Evolutionary conservation across 805 yeast genomes (phyloP).

Genomic region (Yarrowia sp.): DNA sequence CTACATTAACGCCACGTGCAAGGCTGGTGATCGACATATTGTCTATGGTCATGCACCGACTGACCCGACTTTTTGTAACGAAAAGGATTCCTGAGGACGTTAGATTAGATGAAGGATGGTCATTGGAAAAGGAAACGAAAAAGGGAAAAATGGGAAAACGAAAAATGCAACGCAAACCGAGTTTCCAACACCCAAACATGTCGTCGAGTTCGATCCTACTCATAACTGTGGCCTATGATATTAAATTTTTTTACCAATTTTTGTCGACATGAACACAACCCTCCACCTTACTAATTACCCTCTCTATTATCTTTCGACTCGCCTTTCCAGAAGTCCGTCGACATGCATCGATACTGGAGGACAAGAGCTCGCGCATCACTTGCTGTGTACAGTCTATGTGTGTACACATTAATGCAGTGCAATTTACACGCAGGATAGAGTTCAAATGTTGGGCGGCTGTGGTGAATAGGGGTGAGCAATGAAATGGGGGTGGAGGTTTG

Average conservation of each 20-base stretch:
- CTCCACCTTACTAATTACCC: no score
- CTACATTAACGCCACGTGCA: no score
- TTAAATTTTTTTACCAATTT: no score
- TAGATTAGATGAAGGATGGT: constrained; percentile 5
- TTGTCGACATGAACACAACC: no score
- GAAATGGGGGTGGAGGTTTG: no score
- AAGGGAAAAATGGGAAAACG: neutral
- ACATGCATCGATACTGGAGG: constrained; percentile 1
- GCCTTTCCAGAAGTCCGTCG: constrained; percentile 1
- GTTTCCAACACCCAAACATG: constrained; percentile 1
- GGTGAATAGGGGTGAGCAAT: constrained; percentile 23
- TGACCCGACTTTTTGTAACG: neutral
- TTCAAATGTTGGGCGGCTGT: constrained; percentile 35
- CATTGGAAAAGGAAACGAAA: neutral
- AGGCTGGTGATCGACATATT: no score
- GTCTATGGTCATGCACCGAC: no score
- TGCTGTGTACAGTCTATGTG: constrained; percentile 22
- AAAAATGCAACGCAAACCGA: neutral
- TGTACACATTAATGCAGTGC: constrained; percentile 20
- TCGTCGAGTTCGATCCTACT: neutral
- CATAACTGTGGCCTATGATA: no score
- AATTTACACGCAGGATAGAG: constrained; percentile 17
- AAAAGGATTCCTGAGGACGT: neutral
- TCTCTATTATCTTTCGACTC: no score
- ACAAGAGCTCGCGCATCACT: constrained; percentile 28